Percentiles rank a stretch among this genome's conserved stretches.
phyloP scores from a whole-genome alignment of 805 yeast genomes.

The Starmerella floricola region DNA sequence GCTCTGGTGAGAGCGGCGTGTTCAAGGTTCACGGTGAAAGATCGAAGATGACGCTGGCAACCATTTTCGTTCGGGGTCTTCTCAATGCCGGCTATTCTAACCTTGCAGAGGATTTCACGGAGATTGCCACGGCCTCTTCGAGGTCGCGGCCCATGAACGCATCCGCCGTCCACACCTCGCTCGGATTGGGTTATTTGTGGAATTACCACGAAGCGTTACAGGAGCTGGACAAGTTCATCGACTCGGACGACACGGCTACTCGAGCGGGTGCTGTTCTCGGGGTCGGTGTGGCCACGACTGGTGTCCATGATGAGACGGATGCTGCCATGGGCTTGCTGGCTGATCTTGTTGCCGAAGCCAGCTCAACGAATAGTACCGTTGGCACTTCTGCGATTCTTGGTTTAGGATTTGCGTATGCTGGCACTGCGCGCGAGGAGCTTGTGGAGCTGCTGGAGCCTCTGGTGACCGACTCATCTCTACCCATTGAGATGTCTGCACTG shows the following conservation, averaged over 20 bases:
- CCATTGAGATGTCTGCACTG: slow-evolving; percentile 68
- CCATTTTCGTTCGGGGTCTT: slow-evolving; percentile 86
- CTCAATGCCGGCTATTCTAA: slow-evolving; percentile 82
- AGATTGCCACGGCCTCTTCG: slow-evolving; percentile 24
- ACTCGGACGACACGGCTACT: slow-evolving; percentile 59
- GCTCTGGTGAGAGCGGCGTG: slow-evolving; percentile 54
- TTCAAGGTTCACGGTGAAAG: slow-evolving; percentile 41
- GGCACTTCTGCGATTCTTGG: slow-evolving; percentile 81
- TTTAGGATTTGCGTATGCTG: slow-evolving; percentile 88
- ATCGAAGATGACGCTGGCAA: slow-evolving; percentile 88
- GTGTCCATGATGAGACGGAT: slow-evolving; percentile 91
- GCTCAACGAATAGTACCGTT: slow-evolving; percentile 26
- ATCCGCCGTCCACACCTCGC: slow-evolving; percentile 84
- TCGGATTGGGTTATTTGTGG: slow-evolving; percentile 89
- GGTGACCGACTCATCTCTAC: slow-evolving; percentile 59
- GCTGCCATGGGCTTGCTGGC: slow-evolving; percentile 75
- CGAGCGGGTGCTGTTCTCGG: slow-evolving; percentile 96
- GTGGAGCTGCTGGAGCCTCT: slow-evolving; percentile 66
- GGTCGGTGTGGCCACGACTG: slow-evolving; percentile 81
- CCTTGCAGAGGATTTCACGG: slow-evolving; percentile 54
- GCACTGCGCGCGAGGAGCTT: slow-evolving; percentile 78
- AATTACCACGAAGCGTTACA: slow-evolving; percentile 80
- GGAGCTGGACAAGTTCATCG: slow-evolving; percentile 73
- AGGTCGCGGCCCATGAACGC: slow-evolving; percentile 29
- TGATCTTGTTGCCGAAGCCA: slow-evolving; percentile 58